Evolutionary conservation across 768 basidiomycete species (phyloP), one percentile per base, ranked within the genome.

Genomic region (Amanita subjunquillea): DNA sequence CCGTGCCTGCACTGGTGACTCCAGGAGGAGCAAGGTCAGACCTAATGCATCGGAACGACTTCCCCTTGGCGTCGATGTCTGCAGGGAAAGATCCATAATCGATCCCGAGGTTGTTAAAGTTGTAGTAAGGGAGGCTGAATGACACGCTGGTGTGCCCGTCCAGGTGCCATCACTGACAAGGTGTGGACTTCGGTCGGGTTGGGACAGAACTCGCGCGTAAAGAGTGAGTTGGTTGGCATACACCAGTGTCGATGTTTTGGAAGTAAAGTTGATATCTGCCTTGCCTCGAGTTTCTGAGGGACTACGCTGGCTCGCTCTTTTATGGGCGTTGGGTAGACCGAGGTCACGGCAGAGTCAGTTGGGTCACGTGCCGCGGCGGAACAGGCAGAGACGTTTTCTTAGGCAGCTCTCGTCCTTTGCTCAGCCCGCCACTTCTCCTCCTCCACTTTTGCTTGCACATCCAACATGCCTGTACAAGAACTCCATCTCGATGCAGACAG

Each of bases 401-500:
- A 25, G 49, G 47, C 49, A 40, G 22, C 23, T 50, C 49, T 50
- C 49, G 49, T 25, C 49, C 23, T 49, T 50, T 50, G 49, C 49
- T 40, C 49, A 15, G 36, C 49, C 25, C 13, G n/a, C 49, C 36
- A 20, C 49, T 20, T 7, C 34, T 34, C 34, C 32, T 6, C 49
- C 8, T 15, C 38, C 20, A 27, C 23, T 22, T 23, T 10, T 29
- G 5, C 38, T 41, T 17, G 5, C 25, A 50, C 39, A 22, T 15
- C 5, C 49, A 50, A 12, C 49, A 51, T 51, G 50, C 50, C 50
- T 20, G 27, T 34, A n/a, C 52, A 53, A 13, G 46, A 53, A 17
- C 6, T 36, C 5, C 43, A 27, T 41, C 3, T 27, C 25, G 67
- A 68, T 57, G 60, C 58, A 50, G 67, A 68, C 42, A 59, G 62